Evolutionary conservation across 768 basidiomycete species (phyloP), one percentile per base, ranked within the genome.

Genomic region (Lentinus brumalis): DNA sequence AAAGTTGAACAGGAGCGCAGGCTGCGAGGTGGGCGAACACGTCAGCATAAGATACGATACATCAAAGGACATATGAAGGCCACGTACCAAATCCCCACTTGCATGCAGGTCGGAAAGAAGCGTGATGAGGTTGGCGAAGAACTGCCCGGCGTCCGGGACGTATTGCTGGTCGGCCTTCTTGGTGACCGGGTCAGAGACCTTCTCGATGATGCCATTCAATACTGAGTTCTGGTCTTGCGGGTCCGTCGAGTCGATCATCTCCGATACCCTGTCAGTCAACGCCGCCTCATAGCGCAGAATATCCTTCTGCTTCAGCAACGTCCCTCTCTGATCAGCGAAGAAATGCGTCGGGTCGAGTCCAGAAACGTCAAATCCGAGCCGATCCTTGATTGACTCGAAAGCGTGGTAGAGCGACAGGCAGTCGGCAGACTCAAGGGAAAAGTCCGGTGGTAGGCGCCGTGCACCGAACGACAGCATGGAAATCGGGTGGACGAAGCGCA

Each of bases 1-100:
- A 65, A 90, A 88, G 55, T 77, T 81, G 75, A 91, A 91, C 21
- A 90, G 70, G 12, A 91, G 81, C 0, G 86, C 88, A 4, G 87
- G 87, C 86, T 87, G 55, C 39, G 21, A 39, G 16, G 29, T 57
- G 16, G 31, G 18, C 32, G 32, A 21, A 42, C 41, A 42, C 3
- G 10, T 35, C 38, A 4, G 18, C 35, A 18, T 26, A 26, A 26
- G 21, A 26, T 26, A 26, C 21, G 18, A 26, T 9, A 10, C n/a
- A 15, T 18, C 26, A 21, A 6, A n/a, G 26, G 5, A n/a, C 16
- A 18, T 21, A 8, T n/a, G 4, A 4, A 4, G 44, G 16, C n/a
- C 3, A 74, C 86, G 67, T 65, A 88, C 87, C 39, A 90, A 76
- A 60, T 86, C 76, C 4, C 78, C 81, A 50, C 72, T 72, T 1